phyloP scores from a whole-genome alignment of 352 stramenopile genomes.

The Stephanocyclus meneghinianus region DNA sequence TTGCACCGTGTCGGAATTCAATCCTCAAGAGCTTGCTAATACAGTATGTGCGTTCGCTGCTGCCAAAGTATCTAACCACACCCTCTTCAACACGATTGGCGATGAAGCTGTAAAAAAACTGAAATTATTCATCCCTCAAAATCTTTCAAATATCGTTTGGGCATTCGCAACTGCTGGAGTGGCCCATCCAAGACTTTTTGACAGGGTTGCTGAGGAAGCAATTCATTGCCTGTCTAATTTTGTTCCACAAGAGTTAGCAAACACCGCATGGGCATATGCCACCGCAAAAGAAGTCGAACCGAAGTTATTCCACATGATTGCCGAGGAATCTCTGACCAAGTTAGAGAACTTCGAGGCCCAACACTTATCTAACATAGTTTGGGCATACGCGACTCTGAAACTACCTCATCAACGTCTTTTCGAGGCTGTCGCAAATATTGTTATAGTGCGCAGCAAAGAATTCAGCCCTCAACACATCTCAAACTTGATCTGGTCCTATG shows the following conservation, averaged over 20 bases:
- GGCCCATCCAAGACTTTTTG: constrained; percentile 2
- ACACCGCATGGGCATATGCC: constrained; percentile 43
- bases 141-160: constrained; percentile 4
- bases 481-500: constrained; percentile 15
- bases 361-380: constrained; percentile 43
- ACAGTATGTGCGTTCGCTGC: background rate
- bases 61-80: background rate
- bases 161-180: constrained; percentile 8
- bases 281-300: constrained; percentile 28
- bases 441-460: background rate
- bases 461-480: constrained; percentile 10
- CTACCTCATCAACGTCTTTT: background rate
- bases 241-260: constrained; percentile 36
- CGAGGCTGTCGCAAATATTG: background rate
- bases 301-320: constrained; percentile 30
- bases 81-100: constrained; percentile 12
- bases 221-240: constrained; percentile 20
- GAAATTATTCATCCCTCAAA: constrained; percentile 3
- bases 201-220: background rate
- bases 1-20: background rate
- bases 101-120: constrained; percentile 1
- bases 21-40: constrained; percentile 6
- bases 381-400: constrained; percentile 25
- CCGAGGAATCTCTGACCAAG: constrained; percentile 15
- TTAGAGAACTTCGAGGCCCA: constrained; percentile 38